Conservation (phyloP, 108 stramenopile genomes). For the Aurantiochytrium sp. region DNA sequence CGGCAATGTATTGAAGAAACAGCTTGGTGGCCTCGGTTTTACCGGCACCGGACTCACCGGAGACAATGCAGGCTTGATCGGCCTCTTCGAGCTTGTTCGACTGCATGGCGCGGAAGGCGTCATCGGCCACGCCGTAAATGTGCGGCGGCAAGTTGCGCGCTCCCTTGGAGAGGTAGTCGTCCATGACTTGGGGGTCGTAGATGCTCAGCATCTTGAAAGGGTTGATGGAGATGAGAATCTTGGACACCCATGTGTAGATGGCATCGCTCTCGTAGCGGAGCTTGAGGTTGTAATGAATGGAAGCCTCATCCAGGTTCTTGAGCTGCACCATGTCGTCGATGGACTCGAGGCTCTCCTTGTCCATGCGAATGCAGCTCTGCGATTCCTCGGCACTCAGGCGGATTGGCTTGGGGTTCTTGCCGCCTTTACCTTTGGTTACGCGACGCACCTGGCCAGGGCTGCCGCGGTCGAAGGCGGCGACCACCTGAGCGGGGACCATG, state of each 20-base stretch:
- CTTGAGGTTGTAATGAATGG: constrained; percentile 27
- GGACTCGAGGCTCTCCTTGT: not conserved
- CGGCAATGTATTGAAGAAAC: constrained; percentile 26
- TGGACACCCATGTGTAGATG: constrained; percentile 27
- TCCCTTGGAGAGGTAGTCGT: not conserved
- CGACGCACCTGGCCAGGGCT: not conserved
- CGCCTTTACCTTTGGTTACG: not conserved
- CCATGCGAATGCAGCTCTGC: not conserved
- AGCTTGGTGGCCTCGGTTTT: constrained; percentile 39
- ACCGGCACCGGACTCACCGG: constrained; percentile 32
- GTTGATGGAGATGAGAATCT: constrained; percentile 27
- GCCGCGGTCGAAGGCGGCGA: not conserved
- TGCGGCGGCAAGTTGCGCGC: not conserved
- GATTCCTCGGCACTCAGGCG: not conserved
- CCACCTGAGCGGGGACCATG: not conserved
- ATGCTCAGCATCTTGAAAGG: constrained; percentile 27
- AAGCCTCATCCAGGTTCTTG: not conserved
- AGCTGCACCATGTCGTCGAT: constrained; percentile 29
- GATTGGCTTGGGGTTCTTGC: not conserved
- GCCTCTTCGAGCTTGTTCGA: constrained; percentile 3
- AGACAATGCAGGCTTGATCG: not conserved
- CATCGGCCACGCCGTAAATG: constrained; percentile 20
- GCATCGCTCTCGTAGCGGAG: constrained; percentile 8
- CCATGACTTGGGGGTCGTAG: not conserved
- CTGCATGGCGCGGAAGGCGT: constrained; percentile 20